Base-by-base conservation (phyloP, 2,329 filamentous ascomycete genomes). In the Raffaelea arxii region DNA sequence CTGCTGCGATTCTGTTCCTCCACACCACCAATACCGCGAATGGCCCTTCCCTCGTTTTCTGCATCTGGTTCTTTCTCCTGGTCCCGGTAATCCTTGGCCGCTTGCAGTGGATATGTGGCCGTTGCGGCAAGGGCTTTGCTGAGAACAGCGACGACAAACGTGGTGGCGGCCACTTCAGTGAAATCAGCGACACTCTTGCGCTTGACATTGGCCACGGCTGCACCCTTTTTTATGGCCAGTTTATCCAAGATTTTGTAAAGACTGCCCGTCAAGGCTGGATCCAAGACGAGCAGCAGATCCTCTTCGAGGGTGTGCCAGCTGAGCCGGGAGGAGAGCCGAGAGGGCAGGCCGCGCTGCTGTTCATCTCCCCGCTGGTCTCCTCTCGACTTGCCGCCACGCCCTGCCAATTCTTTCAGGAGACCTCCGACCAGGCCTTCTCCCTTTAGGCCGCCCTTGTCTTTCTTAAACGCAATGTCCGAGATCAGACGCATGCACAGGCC, bases 41-140 rank as follows among this genome's bases (percentile, higher is more conserved):
- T n/a, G 27, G 27, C 27, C 16, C 9, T 16, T 30, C 27, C 27
- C 9, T 24, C 22, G 21, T 12, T 24, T 12, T 12, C 39, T 18
- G 41, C 41, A n/a, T 9, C 16, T 12, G 11, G 25, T 19, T 30
- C 41, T n/a, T n/a, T 25, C 6, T 22, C 5, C 24, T 19, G n/a
- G n/a, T 30, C 6, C 12, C 18, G 24, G 24, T 18, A 25, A 21
- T 40, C 9, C n/a, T 42, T 12, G 5, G 41, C 41, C 14, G 25
- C 23, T 10, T 30, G 25, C 25, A 42, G 18, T 25, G 41, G 41
- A 25, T 42, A 42, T 19, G 25, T 42, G 25, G n/a, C n/a, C 4
- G 41, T 42, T 18, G 41, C 18, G n/a, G 41, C 41, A 12, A 42
- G 6, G 41, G 41, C 41, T 25, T 42, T 42, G 41, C 25, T 42